phyloP scores from a whole-genome alignment of 441 rosid genomes.

The Erodium chrysanthum region DNA sequence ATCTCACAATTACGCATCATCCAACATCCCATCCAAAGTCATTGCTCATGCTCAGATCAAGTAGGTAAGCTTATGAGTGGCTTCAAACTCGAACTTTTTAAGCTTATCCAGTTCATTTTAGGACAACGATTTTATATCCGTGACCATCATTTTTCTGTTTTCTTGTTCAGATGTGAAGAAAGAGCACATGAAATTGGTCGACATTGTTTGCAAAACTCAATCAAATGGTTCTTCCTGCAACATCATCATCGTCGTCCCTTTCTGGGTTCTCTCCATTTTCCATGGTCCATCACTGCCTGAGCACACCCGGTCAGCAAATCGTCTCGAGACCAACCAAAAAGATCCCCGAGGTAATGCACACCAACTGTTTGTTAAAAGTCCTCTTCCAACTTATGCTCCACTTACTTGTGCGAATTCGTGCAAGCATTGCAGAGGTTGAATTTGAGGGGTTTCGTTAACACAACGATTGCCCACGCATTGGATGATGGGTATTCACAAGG shows the following conservation, averaged over 20 bases:
- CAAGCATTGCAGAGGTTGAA: slow-evolving; percentile 27
- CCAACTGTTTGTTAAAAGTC: background rate
- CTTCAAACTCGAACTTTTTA: background rate
- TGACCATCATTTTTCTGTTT: background rate
- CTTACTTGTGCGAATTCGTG: background rate
- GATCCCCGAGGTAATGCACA: slow-evolving; percentile 22
- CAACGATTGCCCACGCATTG: slow-evolving; percentile 23
- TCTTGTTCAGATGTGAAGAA: background rate
- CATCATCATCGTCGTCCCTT: slow-evolving; percentile 20
- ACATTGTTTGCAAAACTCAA: background rate
- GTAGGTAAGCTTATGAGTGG: background rate
- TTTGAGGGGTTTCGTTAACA: slow-evolving; percentile 21
- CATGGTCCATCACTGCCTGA: slow-evolving; percentile 26
- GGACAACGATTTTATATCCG: background rate
- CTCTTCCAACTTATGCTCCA: background rate
- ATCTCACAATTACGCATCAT: no score
- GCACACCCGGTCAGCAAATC: slow-evolving; percentile 19
- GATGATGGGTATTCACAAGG: slow-evolving; percentile 31
- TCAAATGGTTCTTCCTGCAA: background rate
- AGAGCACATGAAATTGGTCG: background rate
- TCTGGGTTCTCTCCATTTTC: slow-evolving; percentile 28
- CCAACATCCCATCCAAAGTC: no score
- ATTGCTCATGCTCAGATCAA: no score
- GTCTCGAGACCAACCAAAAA: slow-evolving; percentile 15
- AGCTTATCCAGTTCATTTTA: background rate